Base-by-base conservation (phyloP, 1,284 basidiomycete genomes). In the Crucibulum parvulum region DNA sequence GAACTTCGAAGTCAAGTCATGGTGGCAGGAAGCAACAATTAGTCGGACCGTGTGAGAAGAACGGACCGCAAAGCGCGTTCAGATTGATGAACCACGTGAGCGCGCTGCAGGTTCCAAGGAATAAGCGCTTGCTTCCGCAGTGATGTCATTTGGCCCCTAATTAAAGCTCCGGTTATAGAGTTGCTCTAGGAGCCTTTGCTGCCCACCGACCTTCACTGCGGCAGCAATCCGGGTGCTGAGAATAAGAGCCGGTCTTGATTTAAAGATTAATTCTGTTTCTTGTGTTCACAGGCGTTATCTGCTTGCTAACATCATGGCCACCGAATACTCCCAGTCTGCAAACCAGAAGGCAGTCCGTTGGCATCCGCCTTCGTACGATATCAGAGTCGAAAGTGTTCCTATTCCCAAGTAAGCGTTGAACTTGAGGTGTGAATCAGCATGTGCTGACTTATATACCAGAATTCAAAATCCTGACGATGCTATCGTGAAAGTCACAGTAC, bases 381-480 rank as follows among this genome's bases (percentile, higher is more conserved):
- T 91, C 60, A 82, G 87, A 38, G 83, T 91, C 11, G 90, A 91
- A 69, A 70, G 72, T 7, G 69, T 87, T 37, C 81, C 85, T 2
- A 76, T 86, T 51, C 90, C 90, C 52, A 75, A 75, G 90, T 90
- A 63, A 59, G 80, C 45, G 37, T 34, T 50, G 53, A 36, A 52
- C 37, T 52, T 10, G 31, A 37, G 37, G 39, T n/a, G 54, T 4
- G 34, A 48, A 7, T 50, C 46, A 46, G 53, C 31, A 43, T 24
- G 58, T 24, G 47, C 51, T 48, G 24, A 24, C 53, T 10, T 41
- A 8, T 48, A 36, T 16, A 6, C 13, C 59, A 92, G 91, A 56
- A 85, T 92, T 55, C 76, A 86, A 57, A 79, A 92, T 60, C 84
- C 88, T 1, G 91, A 93, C 68, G 90, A 92, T 77, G 91, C 85